These are phyloP conservation scores for Pelargonium cotyledonis DNA, from an alignment of 441 rosid genomes.

Conservation along the genomic window DNA sequence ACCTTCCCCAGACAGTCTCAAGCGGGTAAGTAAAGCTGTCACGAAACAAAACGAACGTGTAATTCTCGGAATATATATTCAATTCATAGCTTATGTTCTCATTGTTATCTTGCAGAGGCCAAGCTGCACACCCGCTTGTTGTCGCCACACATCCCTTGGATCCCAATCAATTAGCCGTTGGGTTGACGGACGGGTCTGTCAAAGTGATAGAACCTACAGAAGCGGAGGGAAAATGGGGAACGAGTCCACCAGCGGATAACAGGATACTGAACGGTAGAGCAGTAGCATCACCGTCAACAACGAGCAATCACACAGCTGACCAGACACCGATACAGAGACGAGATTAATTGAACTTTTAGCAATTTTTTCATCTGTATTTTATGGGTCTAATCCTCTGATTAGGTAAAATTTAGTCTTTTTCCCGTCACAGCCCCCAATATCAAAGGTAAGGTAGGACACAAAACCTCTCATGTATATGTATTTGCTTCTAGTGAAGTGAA, in stretches of 20 bases:
- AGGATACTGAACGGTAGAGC: conserved; percentile 49
- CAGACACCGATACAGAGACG: conserved; percentile 55
- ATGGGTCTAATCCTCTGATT: conserved; percentile 25
- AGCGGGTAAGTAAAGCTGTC: conserved; percentile 42
- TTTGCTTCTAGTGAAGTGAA: not conserved
- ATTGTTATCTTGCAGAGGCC: conserved; percentile 40
- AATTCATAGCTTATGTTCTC: not conserved
- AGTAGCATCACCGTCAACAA: conserved; percentile 52
- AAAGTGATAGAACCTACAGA: conserved; percentile 75
- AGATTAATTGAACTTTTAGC: conserved; percentile 19
- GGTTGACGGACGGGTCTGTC: conserved; percentile 68
- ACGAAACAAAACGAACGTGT: not conserved
- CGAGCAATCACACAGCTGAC: conserved; percentile 74
- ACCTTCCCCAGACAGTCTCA: conserved; percentile 41
- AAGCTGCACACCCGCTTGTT: conserved; percentile 56
- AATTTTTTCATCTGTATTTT: conserved; percentile 20
- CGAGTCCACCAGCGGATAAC: conserved; percentile 46
- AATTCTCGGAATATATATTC: not conserved
- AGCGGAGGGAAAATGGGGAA: conserved; percentile 78
- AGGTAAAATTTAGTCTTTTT: conserved; percentile 14
- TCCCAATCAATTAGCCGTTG: conserved; percentile 68
- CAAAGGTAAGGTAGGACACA: conserved; percentile 6
- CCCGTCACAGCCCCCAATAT: not conserved
- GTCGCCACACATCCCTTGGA: conserved; percentile 81
- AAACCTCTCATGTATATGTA: not conserved